Evolutionary conservation across 2,329 filamentous ascomycete species (phyloP).

Genomic region (Fonsecaea multimorphosa): DNA sequence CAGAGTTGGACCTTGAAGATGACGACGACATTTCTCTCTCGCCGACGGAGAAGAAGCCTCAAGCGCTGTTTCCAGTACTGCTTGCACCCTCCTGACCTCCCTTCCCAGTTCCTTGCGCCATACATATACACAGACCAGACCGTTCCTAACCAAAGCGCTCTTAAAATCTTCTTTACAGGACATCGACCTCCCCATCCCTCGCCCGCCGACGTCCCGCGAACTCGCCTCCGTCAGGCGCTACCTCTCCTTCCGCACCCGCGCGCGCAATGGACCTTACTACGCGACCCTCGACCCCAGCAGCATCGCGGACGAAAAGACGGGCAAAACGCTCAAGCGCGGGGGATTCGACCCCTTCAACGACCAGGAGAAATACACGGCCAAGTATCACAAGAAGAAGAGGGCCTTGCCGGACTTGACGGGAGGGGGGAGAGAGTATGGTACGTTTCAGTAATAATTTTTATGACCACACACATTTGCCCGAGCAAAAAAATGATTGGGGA

Average conservation of each 20-base stretch:
- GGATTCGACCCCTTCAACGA: slow-evolving; percentile 67
- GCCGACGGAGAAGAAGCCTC: slow-evolving; percentile 44
- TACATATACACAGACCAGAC: slow-evolving; percentile 1
- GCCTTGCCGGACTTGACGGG: slow-evolving; percentile 58
- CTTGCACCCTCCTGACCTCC: background rate
- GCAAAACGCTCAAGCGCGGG: slow-evolving; percentile 49
- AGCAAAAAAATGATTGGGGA: background rate
- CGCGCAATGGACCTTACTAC: slow-evolving; percentile 67
- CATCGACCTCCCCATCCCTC: slow-evolving; percentile 31
- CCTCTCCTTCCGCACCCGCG: slow-evolving; percentile 59
- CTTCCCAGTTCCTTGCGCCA: background rate
- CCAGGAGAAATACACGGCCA: slow-evolving; percentile 64
- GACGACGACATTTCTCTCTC: slow-evolving; percentile 45
- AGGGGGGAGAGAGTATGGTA: slow-evolving; percentile 61
- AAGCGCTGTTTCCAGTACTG: slow-evolving; percentile 36
- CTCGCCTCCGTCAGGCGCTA: slow-evolving; percentile 57
- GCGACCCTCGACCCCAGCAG: slow-evolving; percentile 55
- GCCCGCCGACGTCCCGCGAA: slow-evolving; percentile 46
- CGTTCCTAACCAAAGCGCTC: background rate
- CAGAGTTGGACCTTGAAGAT: slow-evolving; percentile 51
- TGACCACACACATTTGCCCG: background rate
- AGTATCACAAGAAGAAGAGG: slow-evolving; percentile 63
- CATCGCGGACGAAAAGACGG: slow-evolving; percentile 50
- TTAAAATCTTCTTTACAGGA: slow-evolving; percentile 7
- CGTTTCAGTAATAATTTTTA: too few species aligned